These are phyloP conservation scores for Yueomyces sp. DNA, from an alignment of 805 yeast genomes.

Conservation along the genomic window DNA sequence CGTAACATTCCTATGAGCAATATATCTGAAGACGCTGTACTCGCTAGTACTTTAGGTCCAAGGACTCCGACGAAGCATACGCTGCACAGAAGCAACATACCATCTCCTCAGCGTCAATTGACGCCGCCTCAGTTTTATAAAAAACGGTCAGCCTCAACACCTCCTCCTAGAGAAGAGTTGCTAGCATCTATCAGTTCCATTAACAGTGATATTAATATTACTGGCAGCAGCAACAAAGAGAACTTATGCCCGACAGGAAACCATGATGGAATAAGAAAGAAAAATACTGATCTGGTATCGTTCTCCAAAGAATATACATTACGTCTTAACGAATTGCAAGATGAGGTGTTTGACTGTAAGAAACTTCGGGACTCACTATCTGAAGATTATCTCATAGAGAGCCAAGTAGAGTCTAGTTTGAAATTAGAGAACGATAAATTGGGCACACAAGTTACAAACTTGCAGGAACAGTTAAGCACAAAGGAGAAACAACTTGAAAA, in stretches of 20 bases:
- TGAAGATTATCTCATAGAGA: neutral
- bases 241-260: neutral
- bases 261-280: too few relatives aligned
- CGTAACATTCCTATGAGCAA: neutral
- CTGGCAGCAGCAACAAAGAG: neutral
- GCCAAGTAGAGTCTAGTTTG: neutral
- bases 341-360: too few relatives aligned
- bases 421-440: neutral
- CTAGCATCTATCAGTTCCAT: neutral
- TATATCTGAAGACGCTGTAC: neutral
- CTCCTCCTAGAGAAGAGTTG: neutral
- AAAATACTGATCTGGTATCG: too few relatives aligned
- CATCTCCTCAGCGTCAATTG: conserved; percentile 9
- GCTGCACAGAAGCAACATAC: conserved; percentile 7
- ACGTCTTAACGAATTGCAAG: too few relatives aligned
- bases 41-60: neutral
- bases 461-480: neutral
- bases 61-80: neutral
- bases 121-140: conserved; percentile 8
- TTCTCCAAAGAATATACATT: too few relatives aligned
- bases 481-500: neutral
- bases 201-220: neutral
- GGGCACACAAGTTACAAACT: neutral
- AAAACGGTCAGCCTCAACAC: neutral
- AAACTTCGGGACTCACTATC: too few relatives aligned